Evolutionary conservation across 2,329 filamentous ascomycete species (phyloP).

Genomic region (Cercospora nicotianae): DNA sequence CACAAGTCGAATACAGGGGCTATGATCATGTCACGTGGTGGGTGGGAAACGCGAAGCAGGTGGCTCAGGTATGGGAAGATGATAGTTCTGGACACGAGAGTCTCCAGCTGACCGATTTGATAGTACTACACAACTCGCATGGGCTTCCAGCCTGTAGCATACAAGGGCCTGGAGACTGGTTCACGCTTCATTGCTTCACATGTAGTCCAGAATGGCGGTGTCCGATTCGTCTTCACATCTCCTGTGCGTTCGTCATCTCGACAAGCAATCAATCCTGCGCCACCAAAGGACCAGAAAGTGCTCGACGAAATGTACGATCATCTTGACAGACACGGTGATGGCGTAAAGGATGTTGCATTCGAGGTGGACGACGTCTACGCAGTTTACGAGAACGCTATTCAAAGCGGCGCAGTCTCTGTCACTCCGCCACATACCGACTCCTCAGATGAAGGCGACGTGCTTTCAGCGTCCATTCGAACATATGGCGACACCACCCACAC

Average conservation of each 20-base stretch:
- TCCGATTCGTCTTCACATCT: conserved; percentile 82
- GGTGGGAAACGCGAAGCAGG: conserved; percentile 95
- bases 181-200: conserved; percentile 78
- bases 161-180: conserved; percentile 84
- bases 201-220: conserved; percentile 73
- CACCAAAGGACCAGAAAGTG: conserved; percentile 61
- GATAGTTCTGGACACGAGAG: no score
- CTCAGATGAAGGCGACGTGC: conserved; percentile 63
- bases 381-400: conserved; percentile 73
- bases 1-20: conserved; percentile 61
- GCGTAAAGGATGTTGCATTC: conserved; percentile 92
- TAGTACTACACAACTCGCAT: conserved; percentile 83
- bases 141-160: conserved; percentile 80
- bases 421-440: conserved; percentile 56
- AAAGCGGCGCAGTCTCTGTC: conserved; percentile 62
- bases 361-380: conserved; percentile 86
- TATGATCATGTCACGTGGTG: conserved; percentile 96
- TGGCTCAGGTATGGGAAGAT: conserved; percentile 53
- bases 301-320: conserved; percentile 78
- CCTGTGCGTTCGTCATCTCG: conserved; percentile 60
- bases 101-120: background rate
- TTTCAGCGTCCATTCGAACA: conserved; percentile 80
- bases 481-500: conserved; percentile 97
- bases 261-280: conserved; percentile 27
- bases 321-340: conserved; percentile 85